Evolutionary conservation across 2,329 filamentous ascomycete genomes (phyloP).

Genomic region (Phialophora macrospora): DNA sequence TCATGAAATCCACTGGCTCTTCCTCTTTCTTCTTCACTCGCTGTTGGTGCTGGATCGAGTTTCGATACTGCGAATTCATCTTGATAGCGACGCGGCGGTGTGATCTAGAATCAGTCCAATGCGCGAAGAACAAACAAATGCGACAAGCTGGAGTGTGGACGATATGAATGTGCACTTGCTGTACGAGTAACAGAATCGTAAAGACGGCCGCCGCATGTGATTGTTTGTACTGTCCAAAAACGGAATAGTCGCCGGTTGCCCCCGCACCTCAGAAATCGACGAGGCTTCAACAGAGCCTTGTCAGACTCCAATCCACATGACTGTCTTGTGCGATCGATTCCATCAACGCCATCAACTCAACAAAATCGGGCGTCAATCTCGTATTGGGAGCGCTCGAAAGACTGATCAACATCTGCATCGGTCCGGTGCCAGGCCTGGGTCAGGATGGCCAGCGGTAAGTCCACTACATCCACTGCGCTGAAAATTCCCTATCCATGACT

Average conservation of each 20-base stretch:
- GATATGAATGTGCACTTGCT: not conserved
- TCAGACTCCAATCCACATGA: not conserved
- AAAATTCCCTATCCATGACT: slow-evolving; percentile 13
- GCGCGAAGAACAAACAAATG: not conserved
- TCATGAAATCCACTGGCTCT: slow-evolving; percentile 63
- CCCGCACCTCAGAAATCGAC: slow-evolving; percentile 13
- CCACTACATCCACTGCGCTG: not conserved
- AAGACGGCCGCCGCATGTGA: not conserved
- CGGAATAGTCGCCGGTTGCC: slow-evolving; percentile 12
- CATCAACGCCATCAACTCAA: not conserved
- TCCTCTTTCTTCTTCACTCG: slow-evolving; percentile 61
- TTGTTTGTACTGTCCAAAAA: slow-evolving; percentile 16
- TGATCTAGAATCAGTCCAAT: not conserved
- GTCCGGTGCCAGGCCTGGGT: not conserved
- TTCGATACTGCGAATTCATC: slow-evolving; percentile 59
- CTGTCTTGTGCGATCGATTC: not conserved
- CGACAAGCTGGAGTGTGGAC: not conserved
- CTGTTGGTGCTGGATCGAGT: slow-evolving; percentile 51
- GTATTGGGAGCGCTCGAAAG: not conserved
- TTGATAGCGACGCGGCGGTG: slow-evolving; percentile 44
- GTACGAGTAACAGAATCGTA: not conserved
- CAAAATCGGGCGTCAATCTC: not conserved
- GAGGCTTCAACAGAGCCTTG: slow-evolving; percentile 17
- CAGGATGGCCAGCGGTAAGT: slow-evolving; percentile 19
- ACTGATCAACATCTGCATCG: not conserved